A percentile compares a stretch with the other conserved stretches of the same genome.
These are phyloP conservation scores for Athelia psychrophila DNA, from an alignment of 1,284 basidiomycete genomes.

Conservation along the genomic window DNA sequence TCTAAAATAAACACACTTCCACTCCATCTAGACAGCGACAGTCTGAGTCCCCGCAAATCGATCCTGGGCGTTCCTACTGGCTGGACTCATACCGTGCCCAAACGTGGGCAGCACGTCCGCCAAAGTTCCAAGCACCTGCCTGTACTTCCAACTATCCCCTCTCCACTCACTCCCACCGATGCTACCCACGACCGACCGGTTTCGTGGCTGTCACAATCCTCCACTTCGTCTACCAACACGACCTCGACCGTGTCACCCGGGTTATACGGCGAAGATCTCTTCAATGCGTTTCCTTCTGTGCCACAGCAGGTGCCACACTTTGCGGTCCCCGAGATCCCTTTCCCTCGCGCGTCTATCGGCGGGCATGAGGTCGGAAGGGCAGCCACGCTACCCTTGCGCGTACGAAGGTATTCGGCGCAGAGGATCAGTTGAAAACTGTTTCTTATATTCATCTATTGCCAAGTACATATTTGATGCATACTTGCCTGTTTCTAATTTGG, in stretches of 20 bases:
- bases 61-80: not conserved
- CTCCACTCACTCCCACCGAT: slow-evolving; percentile 9
- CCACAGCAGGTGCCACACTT: slow-evolving; percentile 22
- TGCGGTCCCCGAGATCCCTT: not conserved
- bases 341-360: not conserved
- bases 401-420: not conserved
- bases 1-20: not conserved
- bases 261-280: slow-evolving; percentile 43
- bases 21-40: not conserved
- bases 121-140: not conserved
- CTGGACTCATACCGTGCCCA: too few relatives aligned
- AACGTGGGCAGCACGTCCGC: too few relatives aligned
- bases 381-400: not conserved
- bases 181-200: slow-evolving; percentile 24
- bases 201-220: slow-evolving; percentile 39
- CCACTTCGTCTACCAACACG: slow-evolving; percentile 31
- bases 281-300: slow-evolving; percentile 58
- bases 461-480: not conserved
- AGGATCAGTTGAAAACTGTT: not conserved
- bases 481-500: not conserved
- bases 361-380: not conserved
- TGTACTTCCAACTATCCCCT: slow-evolving; percentile 4
- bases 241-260: slow-evolving; percentile 33
- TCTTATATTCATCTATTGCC: too few relatives aligned
- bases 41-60: not conserved